Conservation (phyloP, 345 rosid genomes). For the Turritis glabra region DNA sequence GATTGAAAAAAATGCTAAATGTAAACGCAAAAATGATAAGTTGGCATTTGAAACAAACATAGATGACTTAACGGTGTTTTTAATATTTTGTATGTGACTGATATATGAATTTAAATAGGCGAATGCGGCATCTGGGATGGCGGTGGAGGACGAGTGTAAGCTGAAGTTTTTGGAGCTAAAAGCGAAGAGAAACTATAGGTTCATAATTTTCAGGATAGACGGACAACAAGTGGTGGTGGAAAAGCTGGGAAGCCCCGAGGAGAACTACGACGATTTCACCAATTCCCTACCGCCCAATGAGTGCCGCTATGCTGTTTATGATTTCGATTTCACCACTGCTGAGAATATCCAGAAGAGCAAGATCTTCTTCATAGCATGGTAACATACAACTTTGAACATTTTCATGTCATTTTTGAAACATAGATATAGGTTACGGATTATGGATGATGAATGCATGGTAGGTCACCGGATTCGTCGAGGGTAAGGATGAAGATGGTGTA, state of each 20-base stretch:
- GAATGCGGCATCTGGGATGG: conserved; percentile 95
- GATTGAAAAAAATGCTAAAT: no score
- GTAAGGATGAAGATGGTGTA: conserved; percentile 94
- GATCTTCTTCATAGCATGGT: conserved; percentile 98
- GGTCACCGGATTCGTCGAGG: conserved; percentile 85
- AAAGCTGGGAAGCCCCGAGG: conserved; percentile 68
- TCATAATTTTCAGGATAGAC: conserved; percentile 82
- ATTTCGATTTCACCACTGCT: conserved; percentile 74
- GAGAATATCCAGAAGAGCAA: conserved; percentile 99
- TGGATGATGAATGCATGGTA: conserved; percentile 20
- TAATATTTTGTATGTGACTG: no score
- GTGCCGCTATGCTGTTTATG: conserved; percentile 92
- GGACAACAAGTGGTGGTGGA: conserved; percentile 83
- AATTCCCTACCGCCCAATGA: conserved; percentile 76
- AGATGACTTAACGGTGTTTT: no score
- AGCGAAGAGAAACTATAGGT: conserved; percentile 78
- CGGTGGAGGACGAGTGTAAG: conserved; percentile 89
- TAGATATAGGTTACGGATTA: neutral
- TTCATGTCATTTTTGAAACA: no score
- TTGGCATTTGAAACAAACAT: no score
- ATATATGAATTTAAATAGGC: conserved; percentile 46
- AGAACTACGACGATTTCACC: conserved; percentile 74
- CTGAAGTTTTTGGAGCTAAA: conserved; percentile 83
- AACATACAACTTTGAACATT: conserved; percentile 23
- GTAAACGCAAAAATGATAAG: no score